Evolutionary conservation across 108 stramenopile species (phyloP).

Genomic region (Pseudonitzschia pungens): DNA sequence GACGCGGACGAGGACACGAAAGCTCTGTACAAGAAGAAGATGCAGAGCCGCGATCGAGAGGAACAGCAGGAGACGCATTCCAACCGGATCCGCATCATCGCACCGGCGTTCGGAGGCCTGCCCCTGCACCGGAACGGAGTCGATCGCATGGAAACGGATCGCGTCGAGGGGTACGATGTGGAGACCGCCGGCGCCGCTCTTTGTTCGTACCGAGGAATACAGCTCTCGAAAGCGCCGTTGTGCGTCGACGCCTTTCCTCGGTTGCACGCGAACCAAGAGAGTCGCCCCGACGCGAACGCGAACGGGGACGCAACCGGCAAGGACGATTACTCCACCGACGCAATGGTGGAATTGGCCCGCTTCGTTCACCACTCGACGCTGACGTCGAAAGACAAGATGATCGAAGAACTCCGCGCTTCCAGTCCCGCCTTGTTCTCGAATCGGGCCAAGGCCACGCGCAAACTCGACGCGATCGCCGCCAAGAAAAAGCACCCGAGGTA

Average conservation of each 20-base stretch:
- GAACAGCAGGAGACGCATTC: constrained; percentile 7
- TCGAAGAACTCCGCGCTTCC: constrained; percentile 66
- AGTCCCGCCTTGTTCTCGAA: constrained; percentile 54
- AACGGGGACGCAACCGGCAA: constrained; percentile 25
- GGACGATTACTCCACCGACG: constrained; percentile 41
- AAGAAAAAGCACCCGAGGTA: constrained; percentile 52
- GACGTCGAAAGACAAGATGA: constrained; percentile 68
- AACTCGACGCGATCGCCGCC: constrained; percentile 73
- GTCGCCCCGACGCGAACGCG: not conserved
- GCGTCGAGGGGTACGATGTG: constrained; percentile 12
- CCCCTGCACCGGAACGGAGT: constrained; percentile 16
- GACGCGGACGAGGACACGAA: constrained; percentile 68
- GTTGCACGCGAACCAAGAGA: constrained; percentile 29
- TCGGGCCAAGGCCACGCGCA: constrained; percentile 66
- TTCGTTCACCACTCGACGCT: constrained; percentile 73
- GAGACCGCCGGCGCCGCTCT: not conserved
- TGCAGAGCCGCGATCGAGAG: constrained; percentile 33
- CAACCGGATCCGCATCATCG: constrained; percentile 53
- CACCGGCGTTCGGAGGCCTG: constrained; percentile 54
- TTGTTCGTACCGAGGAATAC: constrained; percentile 1
- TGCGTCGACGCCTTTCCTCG: constrained; percentile 75
- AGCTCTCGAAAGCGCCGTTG: constrained; percentile 11
- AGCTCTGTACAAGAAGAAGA: constrained; percentile 62
- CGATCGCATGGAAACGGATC: not conserved
- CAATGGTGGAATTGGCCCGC: constrained; percentile 47